These are phyloP conservation scores for Penicillium sp. DNA, from an alignment of 2,329 filamentous ascomycete species.

Conservation along the genomic window DNA sequence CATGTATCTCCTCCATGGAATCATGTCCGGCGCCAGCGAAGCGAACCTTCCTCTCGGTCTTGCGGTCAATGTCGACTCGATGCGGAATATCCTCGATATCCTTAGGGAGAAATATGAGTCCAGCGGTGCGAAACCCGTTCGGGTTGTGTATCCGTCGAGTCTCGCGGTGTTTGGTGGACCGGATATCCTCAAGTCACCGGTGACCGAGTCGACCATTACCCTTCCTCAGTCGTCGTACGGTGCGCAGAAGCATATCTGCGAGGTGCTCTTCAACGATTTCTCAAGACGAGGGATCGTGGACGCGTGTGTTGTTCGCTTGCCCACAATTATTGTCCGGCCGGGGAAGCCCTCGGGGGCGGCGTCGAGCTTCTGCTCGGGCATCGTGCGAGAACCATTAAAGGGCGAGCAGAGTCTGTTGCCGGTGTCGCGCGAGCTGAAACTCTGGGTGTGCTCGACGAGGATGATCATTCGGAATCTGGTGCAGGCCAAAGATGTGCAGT, in stretches of 20 bases:
- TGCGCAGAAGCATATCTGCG: slow-evolving; percentile 66
- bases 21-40: slow-evolving; percentile 8
- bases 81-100: slow-evolving; percentile 3
- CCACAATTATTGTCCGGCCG: slow-evolving; percentile 40
- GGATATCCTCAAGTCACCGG: not conserved
- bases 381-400: not conserved
- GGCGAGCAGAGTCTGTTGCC: not conserved
- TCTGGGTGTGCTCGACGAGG: slow-evolving; percentile 5
- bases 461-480: slow-evolving; percentile 7
- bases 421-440: not conserved
- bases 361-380: slow-evolving; percentile 8
- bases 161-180: not conserved
- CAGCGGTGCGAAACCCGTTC: not conserved
- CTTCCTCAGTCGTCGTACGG: slow-evolving; percentile 51
- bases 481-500: slow-evolving; percentile 2
- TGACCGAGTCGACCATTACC: not conserved
- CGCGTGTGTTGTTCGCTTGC: slow-evolving; percentile 63
- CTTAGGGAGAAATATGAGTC: not conserved
- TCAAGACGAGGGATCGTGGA: slow-evolving; percentile 63
- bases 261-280: slow-evolving; percentile 67
- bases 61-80: slow-evolving; percentile 4
- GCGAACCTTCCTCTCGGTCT: slow-evolving; percentile 1
- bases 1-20: slow-evolving; percentile 5
- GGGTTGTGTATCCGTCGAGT: slow-evolving; percentile 2
- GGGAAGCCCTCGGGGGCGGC: slow-evolving; percentile 1